These are phyloP conservation scores for Trametes versicolor DNA, from an alignment of 1,284 basidiomycete species.

Conservation along the genomic window DNA sequence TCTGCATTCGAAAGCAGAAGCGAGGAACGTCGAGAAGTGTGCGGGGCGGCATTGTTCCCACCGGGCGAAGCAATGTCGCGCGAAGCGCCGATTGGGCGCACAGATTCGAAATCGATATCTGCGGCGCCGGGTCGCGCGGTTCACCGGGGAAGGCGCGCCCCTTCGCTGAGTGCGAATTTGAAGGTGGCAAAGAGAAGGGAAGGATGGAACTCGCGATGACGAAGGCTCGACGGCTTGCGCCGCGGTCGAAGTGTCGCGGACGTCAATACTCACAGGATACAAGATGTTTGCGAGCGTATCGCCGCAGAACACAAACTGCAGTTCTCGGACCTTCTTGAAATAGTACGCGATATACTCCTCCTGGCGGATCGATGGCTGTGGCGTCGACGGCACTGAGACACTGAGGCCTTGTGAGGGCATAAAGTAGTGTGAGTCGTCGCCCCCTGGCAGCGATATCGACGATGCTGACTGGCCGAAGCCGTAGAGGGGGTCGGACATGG, in stretches of 20 bases:
- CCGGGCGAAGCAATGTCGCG: not conserved
- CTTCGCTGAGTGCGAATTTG: conserved; percentile 17
- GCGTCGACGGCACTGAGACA: conserved; percentile 26
- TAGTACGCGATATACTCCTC: conserved; percentile 70
- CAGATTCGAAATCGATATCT: conserved; percentile 6
- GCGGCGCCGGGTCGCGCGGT: conserved; percentile 2
- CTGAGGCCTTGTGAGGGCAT: conserved; percentile 28
- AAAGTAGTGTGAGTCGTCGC: conserved; percentile 29
- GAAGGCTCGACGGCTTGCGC: not conserved
- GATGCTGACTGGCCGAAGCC: conserved; percentile 20
- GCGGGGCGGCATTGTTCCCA: not conserved
- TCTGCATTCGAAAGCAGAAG: not conserved
- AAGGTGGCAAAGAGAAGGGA: conserved; percentile 9
- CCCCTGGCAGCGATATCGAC: conserved; percentile 22
- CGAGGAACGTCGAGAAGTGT: not conserved
- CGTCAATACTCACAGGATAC: conserved; percentile 59
- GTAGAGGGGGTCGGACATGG: conserved; percentile 26
- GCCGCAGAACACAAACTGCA: conserved; percentile 67
- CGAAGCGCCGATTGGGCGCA: conserved; percentile 1
- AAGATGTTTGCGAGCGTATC: conserved; percentile 66
- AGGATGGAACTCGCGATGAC: conserved; percentile 7
- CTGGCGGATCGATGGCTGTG: conserved; percentile 22
- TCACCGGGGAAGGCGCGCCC: not conserved
- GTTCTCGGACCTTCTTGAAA: conserved; percentile 69
- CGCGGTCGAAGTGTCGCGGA: not conserved